Conservation (phyloP, 768 basidiomycete genomes). For the Hemileccinum rubropunctum region DNA sequence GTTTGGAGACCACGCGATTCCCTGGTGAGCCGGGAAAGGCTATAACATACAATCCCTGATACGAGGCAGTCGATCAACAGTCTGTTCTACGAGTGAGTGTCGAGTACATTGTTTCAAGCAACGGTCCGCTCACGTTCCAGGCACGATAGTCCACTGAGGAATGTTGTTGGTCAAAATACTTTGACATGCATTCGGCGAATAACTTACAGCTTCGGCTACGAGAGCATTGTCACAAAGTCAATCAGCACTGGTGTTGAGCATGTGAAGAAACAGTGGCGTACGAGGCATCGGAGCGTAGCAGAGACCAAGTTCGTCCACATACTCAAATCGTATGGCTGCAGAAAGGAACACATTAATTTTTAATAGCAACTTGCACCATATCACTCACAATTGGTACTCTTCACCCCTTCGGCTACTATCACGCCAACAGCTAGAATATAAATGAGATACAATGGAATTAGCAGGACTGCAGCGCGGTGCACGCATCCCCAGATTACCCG, state of each 20-base stretch:
- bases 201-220: neutral
- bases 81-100: neutral
- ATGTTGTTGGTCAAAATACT: neutral
- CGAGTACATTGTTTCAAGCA: neutral
- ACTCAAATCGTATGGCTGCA: too few species aligned
- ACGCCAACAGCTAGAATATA: neutral
- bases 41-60: neutral
- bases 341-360: neutral
- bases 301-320: too few species aligned
- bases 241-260: neutral
- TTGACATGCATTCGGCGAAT: neutral
- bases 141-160: neutral
- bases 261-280: neutral
- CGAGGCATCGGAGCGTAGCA: too few species aligned
- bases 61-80: neutral
- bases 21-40: neutral
- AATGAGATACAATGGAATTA: neutral
- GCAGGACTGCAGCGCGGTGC: neutral
- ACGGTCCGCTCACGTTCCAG: neutral
- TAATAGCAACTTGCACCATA: neutral
- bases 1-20: neutral
- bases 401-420: neutral
- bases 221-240: neutral
- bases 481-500: neutral
- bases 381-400: neutral